Evolutionary conservation across 2,329 filamentous ascomycete genomes (phyloP).

Genomic region (Ophiostoma quercus): DNA sequence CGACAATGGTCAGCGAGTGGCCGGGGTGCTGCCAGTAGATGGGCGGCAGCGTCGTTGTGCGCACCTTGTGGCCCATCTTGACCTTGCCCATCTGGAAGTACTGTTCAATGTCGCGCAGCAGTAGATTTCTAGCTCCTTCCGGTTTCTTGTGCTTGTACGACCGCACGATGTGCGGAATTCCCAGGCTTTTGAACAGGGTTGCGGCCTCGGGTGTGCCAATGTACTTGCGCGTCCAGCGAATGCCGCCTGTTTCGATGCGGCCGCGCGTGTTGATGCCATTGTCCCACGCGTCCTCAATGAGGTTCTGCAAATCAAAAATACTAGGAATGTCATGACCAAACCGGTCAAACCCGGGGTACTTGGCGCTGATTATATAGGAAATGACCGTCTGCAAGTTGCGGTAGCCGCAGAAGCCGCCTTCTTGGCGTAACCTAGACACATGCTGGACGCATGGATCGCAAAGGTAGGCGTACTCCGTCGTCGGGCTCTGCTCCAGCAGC

Average conservation of each 20-base stretch:
- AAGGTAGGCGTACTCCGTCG: slow-evolving; percentile 67
- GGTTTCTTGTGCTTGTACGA: slow-evolving; percentile 50
- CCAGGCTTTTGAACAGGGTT: slow-evolving; percentile 66
- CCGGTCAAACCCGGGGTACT: slow-evolving; percentile 51
- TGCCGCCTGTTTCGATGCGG: slow-evolving; percentile 76
- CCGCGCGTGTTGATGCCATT: slow-evolving; percentile 70
- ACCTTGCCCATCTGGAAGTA: slow-evolving; percentile 64
- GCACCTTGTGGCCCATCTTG: slow-evolving; percentile 55
- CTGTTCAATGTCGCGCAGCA: slow-evolving; percentile 63
- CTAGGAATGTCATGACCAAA: slow-evolving; percentile 63
- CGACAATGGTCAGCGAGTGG: slow-evolving; percentile 86
- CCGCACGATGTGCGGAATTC: slow-evolving; percentile 62
- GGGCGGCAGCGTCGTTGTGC: slow-evolving; percentile 67
- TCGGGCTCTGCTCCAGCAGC: slow-evolving; percentile 59
- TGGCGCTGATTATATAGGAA: slow-evolving; percentile 65
- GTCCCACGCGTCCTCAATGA: slow-evolving; percentile 86
- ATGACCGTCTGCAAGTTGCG: slow-evolving; percentile 89
- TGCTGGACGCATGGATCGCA: slow-evolving; percentile 73
- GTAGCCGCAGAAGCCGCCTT: slow-evolving; percentile 91
- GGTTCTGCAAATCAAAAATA: slow-evolving; percentile 76
- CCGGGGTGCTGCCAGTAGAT: slow-evolving; percentile 87
- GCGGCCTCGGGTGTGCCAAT: slow-evolving; percentile 90
- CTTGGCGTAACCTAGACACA: slow-evolving; percentile 72
- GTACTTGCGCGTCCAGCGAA: slow-evolving; percentile 85
- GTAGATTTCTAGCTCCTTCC: slow-evolving; percentile 46